Percentiles rank a stretch among this genome's conserved stretches.
phyloP scores from a whole-genome alignment of 768 basidiomycete species.

The Boletellus ananas region DNA sequence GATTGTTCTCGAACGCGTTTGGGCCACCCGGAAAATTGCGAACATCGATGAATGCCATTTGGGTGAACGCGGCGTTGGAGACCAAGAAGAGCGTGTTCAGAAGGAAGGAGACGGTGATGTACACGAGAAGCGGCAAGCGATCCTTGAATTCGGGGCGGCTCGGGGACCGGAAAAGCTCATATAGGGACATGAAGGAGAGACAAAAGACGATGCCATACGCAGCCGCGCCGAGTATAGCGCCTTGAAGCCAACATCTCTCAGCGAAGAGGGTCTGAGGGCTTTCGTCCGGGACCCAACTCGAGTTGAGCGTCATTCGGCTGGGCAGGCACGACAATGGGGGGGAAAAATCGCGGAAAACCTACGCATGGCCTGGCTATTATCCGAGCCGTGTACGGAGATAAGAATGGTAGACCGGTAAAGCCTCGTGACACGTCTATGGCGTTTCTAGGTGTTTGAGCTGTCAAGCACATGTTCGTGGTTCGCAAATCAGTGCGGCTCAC shows the following conservation, averaged over 20 bases:
- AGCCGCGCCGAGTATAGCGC: constrained; percentile 7
- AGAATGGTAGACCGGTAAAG: too few species aligned
- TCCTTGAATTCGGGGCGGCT: constrained; percentile 2
- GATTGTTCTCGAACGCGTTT: constrained; percentile 16
- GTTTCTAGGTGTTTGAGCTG: too few species aligned
- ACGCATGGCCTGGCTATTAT: too few species aligned
- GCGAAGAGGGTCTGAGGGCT: constrained; percentile 11
- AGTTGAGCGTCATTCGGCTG: constrained; percentile 12
- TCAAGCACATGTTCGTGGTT: too few species aligned
- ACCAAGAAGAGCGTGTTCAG: constrained; percentile 17
- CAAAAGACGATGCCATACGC: constrained; percentile 7
- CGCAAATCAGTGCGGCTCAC: too few species aligned
- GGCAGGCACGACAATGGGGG: too few species aligned
- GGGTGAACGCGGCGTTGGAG: constrained; percentile 18
- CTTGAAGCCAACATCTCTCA: constrained; percentile 17
- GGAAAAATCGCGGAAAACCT: too few species aligned
- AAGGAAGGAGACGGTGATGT: constrained; percentile 2
- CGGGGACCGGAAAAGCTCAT: constrained; percentile 3
- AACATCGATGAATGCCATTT: constrained; percentile 30
- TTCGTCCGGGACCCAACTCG: constrained; percentile 17
- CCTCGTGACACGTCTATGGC: too few species aligned
- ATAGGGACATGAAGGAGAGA: constrained; percentile 8
- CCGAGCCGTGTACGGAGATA: too few species aligned
- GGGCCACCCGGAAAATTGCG: constrained; percentile 33
- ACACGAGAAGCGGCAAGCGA: constrained; percentile 5